Base-by-base conservation (phyloP, 371 early-diverging fungal species). In the Quaeritorhiza haematococci region DNA sequence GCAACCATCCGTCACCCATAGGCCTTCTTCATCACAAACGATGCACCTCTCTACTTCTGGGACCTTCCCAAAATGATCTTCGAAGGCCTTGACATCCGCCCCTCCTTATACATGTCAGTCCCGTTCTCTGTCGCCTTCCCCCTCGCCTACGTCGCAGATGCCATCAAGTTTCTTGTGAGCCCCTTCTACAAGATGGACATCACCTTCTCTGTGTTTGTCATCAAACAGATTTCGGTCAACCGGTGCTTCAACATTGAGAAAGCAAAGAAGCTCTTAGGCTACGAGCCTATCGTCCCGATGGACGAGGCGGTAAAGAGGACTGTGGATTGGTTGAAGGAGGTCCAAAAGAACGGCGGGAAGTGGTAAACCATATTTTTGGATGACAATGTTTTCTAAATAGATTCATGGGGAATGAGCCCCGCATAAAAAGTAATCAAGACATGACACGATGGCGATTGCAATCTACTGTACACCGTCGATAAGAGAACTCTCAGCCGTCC, bases 21-120 rank as follows among this genome's bases (percentile, higher is more conserved):
- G 61, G 55, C 3, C 46, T 54, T 21, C 71, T 86, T 88, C 59
- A 84, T 96, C 61, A 96, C 95, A 53, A 92, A 94, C 61, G 94
- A 92, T 54, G 83, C 90, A 1, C 94, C 94, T 27, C 80, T 89
- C n/a, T 89, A 88, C 15, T 93, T 93, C 75, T 94, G 94, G 92
- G 90, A 92, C 62, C 85, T 92, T 58, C 64, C 66, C 26, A 73
- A 69, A 49, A 44, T 49, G 46, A 55, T 73, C 27, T 69, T 41
- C 48, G 35, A 60, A 35, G 60, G 56, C 33, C 52, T 66, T 17
- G 76, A 72, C 6, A 53, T 55, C 53, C 33, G 35, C 15, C 49
- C 59, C 58, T 66, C 69, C 6, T 58, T 62, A 10, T n/a, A 26
- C 6, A 65, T 56, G 21, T 33, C 29, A 33, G 51, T 76, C 24